Base-by-base conservation (phyloP, 1,139 yeast species). In the Scheffersomyces quercinus region DNA sequence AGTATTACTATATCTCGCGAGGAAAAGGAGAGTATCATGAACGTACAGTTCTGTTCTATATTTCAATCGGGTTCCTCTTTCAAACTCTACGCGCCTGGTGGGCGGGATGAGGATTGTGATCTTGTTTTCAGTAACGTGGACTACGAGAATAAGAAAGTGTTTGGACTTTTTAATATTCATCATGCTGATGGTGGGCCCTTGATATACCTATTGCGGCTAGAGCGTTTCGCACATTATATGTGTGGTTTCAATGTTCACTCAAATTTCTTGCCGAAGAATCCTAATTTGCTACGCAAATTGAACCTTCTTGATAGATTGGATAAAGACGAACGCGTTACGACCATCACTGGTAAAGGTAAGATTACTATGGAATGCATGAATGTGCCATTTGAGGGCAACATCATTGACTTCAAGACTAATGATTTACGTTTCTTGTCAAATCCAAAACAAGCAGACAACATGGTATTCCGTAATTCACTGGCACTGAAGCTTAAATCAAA, bases 361-460 rank as follows among this genome's bases (percentile, higher is more conserved):
- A 20, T 31, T 20, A 14, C 35, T 4, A n/a, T 14, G 15, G 20
- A 7, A 10, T 13, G 24, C 7, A 14, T 20, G 8, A 20, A 9
- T 14, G 20, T 31, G 24, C 35, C 35, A 14, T 9, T 31, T 14
- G 35, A 31, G 9, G 79, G 79, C 1, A 51, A 55, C 4, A 49
- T 69, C 16, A 53, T 73, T 9, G 77, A 74, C 50, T 73, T 73
- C 48, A 61, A 64, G 38, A 53, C 58, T 2, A 53, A 60, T 38
- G 79, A 73, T 49, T 58, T 73, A 40, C 51, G 78, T 32, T 70
- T 71, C 41, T 47, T 65, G 33, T 47, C 51, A 12, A 32, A 32
- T 37, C 29, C 31, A 14, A 20, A 26, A 36, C 32, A 16, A 38
- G 38, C 24, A 44, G 37, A 28, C 35, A 35, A 39, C 34, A 33